Conservation (phyloP, 2,329 filamentous ascomycete species). For the Colletotrichum sublineola region DNA sequence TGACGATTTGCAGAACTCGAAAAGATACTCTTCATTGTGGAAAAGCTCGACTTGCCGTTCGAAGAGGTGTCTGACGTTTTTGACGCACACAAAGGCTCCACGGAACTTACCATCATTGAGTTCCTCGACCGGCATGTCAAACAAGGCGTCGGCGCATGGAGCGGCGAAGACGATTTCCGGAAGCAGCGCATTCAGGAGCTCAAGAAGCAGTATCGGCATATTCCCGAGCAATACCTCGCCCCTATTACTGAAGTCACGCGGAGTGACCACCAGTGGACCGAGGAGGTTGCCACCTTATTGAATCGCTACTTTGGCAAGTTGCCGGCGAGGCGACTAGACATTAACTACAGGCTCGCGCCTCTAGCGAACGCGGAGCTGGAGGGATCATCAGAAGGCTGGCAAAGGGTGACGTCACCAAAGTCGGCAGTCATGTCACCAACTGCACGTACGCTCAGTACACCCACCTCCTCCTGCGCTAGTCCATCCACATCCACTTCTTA, state of each 20-base stretch:
- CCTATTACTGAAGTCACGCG: conserved; percentile 57
- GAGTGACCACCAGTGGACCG: conserved; percentile 47
- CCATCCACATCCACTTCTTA: conserved; percentile 24
- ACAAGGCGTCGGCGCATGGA: conserved; percentile 46
- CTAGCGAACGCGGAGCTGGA: conserved; percentile 51
- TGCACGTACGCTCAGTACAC: conserved; percentile 29
- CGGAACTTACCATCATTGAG: conserved; percentile 56
- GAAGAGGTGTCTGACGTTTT: conserved; percentile 59
- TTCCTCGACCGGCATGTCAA: conserved; percentile 60
- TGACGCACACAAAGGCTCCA: conserved; percentile 53
- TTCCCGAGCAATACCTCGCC: conserved; percentile 59
- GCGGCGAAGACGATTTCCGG: conserved; percentile 49
- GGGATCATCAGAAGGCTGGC: conserved; percentile 36
- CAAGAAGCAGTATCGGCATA: conserved; percentile 55
- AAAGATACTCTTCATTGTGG: conserved; percentile 60
- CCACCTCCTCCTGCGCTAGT: conserved; percentile 4
- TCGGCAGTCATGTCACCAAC: conserved; percentile 20
- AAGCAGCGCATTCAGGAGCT: conserved; percentile 52
- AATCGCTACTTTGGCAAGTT: conserved; percentile 59
- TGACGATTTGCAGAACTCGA: conserved; percentile 49
- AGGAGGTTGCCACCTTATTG: conserved; percentile 58
- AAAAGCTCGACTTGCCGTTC: conserved; percentile 57
- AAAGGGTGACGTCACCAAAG: conserved; percentile 25
- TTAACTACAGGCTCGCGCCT: conserved; percentile 57
- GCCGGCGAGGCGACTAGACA: conserved; percentile 52